Evolutionary conservation across 306 rosid species (phyloP).

Genomic region (Ormosia emarginata): DNA sequence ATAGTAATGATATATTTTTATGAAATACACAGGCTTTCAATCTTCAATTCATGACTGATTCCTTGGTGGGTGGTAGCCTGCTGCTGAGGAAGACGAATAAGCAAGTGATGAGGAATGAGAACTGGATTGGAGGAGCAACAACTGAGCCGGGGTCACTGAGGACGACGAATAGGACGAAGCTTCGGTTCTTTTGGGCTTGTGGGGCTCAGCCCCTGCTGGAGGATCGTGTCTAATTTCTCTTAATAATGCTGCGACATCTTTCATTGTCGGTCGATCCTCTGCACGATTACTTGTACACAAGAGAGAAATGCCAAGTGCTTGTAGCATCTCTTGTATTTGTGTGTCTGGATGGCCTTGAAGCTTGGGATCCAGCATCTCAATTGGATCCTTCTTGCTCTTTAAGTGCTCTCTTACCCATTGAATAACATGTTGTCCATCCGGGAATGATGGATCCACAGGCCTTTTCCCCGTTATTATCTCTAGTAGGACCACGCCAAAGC

Average conservation of each 20-base stretch:
- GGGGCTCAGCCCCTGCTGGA: constrained; percentile 39
- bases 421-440: constrained; percentile 69
- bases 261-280: constrained; percentile 88
- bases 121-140: constrained; percentile 55
- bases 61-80: constrained; percentile 38
- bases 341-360: constrained; percentile 74
- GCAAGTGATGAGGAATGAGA: constrained; percentile 67
- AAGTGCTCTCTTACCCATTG: constrained; percentile 81
- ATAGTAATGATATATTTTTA: neutral
- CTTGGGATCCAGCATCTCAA: constrained; percentile 66
- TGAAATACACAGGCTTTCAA: neutral
- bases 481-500: constrained; percentile 82
- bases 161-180: constrained; percentile 46
- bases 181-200: constrained; percentile 45
- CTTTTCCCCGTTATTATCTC: constrained; percentile 84
- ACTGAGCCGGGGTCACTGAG: constrained; percentile 52
- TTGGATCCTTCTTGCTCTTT: constrained; percentile 69
- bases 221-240: constrained; percentile 64
- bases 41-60: constrained; percentile 27
- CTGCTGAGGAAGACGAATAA: constrained; percentile 56
- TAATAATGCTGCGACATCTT: constrained; percentile 81
- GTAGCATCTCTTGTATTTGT: constrained; percentile 78
- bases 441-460: constrained; percentile 74
- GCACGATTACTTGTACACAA: constrained; percentile 74
- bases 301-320: constrained; percentile 74